Evolutionary conservation across 371 early-diverging fungal genomes (phyloP).

Genomic region (Apophysomyces variabilis): DNA sequence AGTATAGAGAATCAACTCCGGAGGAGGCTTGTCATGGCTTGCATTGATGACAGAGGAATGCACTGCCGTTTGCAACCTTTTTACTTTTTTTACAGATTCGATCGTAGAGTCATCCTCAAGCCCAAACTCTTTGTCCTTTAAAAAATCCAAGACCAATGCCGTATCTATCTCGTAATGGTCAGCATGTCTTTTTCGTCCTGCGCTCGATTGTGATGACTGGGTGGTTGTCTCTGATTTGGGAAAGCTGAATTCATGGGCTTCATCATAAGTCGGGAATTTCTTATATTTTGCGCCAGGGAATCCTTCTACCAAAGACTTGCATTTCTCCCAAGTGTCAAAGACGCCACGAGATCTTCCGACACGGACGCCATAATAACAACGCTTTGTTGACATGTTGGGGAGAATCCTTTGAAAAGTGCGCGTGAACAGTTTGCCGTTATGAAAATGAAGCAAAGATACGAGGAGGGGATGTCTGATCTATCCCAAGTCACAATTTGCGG

Average conservation of each 20-base stretch:
- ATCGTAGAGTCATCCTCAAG: neutral
- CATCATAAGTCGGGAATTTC: conserved; percentile 55
- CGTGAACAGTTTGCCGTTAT: neutral
- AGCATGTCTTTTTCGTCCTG: neutral
- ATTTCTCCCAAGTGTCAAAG: conserved; percentile 65
- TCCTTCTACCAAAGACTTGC: conserved; percentile 58
- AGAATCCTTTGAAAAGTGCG: neutral
- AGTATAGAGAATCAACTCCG: conserved; percentile 62
- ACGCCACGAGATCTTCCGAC: conserved; percentile 59
- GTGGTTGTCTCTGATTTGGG: neutral
- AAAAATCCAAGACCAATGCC: neutral
- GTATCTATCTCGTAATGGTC: neutral
- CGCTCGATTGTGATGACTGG: neutral
- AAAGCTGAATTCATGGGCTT: conserved; percentile 39
- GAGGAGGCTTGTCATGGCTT: neutral
- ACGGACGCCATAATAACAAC: conserved; percentile 63
- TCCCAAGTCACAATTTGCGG: no score
- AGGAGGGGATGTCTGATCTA: neutral
- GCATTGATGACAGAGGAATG: neutral
- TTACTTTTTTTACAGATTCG: neutral
- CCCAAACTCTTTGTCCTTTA: conserved; percentile 2
- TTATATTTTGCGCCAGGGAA: conserved; percentile 62
- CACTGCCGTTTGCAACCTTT: neutral
- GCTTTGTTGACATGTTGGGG: neutral
- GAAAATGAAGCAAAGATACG: neutral